Conservation (phyloP, 2,329 filamentous ascomycete genomes). For the Graphilbum fragrans region DNA sequence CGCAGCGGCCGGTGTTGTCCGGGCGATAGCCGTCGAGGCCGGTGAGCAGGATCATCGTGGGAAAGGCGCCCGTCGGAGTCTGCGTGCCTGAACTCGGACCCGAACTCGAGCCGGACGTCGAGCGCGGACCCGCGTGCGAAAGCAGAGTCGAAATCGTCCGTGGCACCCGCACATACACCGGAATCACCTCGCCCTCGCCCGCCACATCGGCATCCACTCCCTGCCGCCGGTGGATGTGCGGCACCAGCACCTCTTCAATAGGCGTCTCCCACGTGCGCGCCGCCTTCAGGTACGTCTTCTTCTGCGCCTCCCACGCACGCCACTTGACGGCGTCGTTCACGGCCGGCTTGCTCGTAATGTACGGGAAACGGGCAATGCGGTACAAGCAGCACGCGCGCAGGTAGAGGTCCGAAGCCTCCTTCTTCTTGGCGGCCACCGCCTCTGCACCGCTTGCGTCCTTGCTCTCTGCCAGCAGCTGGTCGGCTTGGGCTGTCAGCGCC, state of each 20-base stretch:
- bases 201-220: background rate
- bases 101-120: too few species aligned
- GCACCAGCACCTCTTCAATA: slow-evolving; percentile 48
- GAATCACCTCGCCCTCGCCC: slow-evolving; percentile 34
- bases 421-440: slow-evolving; percentile 27
- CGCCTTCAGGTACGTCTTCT: slow-evolving; percentile 49
- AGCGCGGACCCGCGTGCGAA: too few species aligned
- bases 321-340: slow-evolving; percentile 37
- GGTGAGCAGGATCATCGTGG: slow-evolving; percentile 44
- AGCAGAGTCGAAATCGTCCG: too few species aligned
- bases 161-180: slow-evolving; percentile 54
- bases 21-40: slow-evolving; percentile 52
- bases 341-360: slow-evolving; percentile 27
- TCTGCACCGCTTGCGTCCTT: background rate
- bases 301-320: slow-evolving; percentile 53
- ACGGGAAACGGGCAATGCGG: slow-evolving; percentile 61
- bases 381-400: slow-evolving; percentile 63
- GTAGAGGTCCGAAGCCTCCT: slow-evolving; percentile 48
- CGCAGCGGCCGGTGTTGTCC: slow-evolving; percentile 47
- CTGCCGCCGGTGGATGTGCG: slow-evolving; percentile 34
- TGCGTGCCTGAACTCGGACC: too few species aligned
- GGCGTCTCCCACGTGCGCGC: slow-evolving; percentile 40
- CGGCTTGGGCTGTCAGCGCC: slow-evolving; percentile 38
- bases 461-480: slow-evolving; percentile 20
- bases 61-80: slow-evolving; percentile 18